Conservation (phyloP, 2,329 filamentous ascomycete genomes). For the Monosporascus sp. region DNA sequence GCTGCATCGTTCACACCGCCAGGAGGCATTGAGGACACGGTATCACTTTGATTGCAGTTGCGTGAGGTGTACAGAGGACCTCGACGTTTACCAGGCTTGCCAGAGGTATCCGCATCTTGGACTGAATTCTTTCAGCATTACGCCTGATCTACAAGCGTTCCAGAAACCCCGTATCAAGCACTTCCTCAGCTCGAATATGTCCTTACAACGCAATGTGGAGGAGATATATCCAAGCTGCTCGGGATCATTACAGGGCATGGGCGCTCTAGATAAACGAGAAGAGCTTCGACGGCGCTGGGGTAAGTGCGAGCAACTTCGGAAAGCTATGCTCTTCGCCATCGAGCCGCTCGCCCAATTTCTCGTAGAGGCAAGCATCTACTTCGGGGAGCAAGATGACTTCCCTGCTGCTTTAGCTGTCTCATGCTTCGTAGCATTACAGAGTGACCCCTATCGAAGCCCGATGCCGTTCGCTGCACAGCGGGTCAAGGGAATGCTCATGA, state of each 20-base stretch:
- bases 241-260: constrained; percentile 6
- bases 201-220: constrained; percentile 18
- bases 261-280: constrained; percentile 7
- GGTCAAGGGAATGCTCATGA: constrained; percentile 44
- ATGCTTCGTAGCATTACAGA: constrained; percentile 41
- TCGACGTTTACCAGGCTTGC: constrained; percentile 51
- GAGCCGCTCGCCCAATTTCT: constrained; percentile 44
- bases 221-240: constrained; percentile 27
- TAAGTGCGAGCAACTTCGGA: constrained; percentile 32
- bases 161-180: constrained; percentile 26
- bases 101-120: constrained; percentile 33
- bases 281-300: constrained; percentile 32
- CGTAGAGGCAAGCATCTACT: constrained; percentile 40
- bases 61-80: constrained; percentile 42
- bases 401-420: constrained; percentile 40
- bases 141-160: constrained; percentile 32
- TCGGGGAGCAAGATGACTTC: constrained; percentile 36
- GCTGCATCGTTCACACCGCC: constrained; percentile 37
- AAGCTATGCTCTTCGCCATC: constrained; percentile 39
- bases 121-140: constrained; percentile 42
- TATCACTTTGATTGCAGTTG: constrained; percentile 53
- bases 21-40: constrained; percentile 33
- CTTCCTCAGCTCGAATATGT: constrained; percentile 19
- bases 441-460: constrained; percentile 45
- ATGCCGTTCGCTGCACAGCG: constrained; percentile 46